Base-by-base conservation (phyloP, 2,329 filamentous ascomycete genomes). In the Calonectria leucothoes region DNA sequence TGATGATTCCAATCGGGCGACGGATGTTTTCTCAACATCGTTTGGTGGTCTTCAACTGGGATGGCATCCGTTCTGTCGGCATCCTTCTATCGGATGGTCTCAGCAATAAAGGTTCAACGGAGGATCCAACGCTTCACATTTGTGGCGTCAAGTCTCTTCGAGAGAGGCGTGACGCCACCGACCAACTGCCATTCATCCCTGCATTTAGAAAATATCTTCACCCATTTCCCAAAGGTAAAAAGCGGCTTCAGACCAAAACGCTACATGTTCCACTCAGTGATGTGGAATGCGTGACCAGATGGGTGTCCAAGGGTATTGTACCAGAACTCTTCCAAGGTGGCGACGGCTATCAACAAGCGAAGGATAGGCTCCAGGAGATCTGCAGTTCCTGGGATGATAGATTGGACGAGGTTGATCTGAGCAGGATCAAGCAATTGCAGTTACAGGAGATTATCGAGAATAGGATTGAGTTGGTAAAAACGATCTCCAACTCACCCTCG, bases 351-450 rank as follows among this genome's bases (percentile, higher is more conserved):
- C 78, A 83, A 6, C 85, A 84, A 72, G 94, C 93, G 1, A 92
- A 94, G 76, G 91, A 93, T 51, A 91, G 93, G 70, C 88, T 98
- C 39, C 84, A 91, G 20, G 89, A 91, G 29, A 86, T 96, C 20
- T 95, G 93, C 82, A 88, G 89, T 57, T 92, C 92, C 0, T 98
- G 96, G 96, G 91, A 91, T 48, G 87, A 92, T 52, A 88, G 91
- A 31, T 98, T 95, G 94, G 91, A 96, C 70, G 97, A 99, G 85
- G 88, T 95, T 70, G 94, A 97, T 78, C 94, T 97, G 85, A 88
- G 89, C 59, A 93, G 93, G 80, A 92, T 98, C 82, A 96, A 94
- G 83, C 96, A 95, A 81, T 87, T 99, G 80, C 90, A 92, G 64
- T 88, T 98, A 70, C 93, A 96, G 74, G 95, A 98, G 78, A 89